Percentiles rank a stretch among this genome's conserved stretches.
phyloP scores from a whole-genome alignment of 345 rosid genomes.

The Populus simonii region DNA sequence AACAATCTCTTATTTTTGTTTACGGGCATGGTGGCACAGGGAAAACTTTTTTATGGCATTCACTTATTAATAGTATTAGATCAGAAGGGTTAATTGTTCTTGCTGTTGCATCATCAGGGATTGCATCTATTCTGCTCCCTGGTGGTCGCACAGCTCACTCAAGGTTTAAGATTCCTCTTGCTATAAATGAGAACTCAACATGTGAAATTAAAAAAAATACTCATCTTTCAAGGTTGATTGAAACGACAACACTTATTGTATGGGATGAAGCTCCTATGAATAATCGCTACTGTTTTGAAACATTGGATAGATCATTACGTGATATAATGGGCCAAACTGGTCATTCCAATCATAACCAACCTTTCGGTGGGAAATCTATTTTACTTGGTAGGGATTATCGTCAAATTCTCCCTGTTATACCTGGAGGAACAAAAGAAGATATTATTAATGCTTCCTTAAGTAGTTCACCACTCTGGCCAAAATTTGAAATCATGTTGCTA shows the following conservation, averaged over 20 bases:
- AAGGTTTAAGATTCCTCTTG: not conserved
- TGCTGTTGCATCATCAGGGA: not conserved
- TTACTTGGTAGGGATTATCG: not conserved
- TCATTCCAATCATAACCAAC: not conserved
- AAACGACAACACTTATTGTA: not conserved
- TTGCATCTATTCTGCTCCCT: not conserved
- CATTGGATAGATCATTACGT: not conserved
- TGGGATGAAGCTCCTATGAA: not conserved
- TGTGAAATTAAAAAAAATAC: not conserved
- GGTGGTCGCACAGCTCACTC: not conserved
- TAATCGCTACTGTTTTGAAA: not conserved
- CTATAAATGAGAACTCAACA: not conserved
- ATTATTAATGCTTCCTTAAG: not conserved
- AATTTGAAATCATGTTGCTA: not conserved
- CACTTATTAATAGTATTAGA: not conserved
- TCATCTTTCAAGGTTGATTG: not conserved
- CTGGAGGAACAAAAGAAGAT: not conserved
- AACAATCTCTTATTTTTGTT: not conserved
- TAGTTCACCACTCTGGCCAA: not conserved
- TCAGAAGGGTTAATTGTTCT: not conserved
- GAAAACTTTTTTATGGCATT: not conserved
- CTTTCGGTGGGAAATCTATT: not conserved
- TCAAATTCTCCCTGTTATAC: not conserved
- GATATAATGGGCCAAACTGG: not conserved
- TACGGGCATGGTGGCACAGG: not conserved